Conservation (phyloP, 371 early-diverging fungal genomes). For the Rhizopus arrhizus region DNA sequence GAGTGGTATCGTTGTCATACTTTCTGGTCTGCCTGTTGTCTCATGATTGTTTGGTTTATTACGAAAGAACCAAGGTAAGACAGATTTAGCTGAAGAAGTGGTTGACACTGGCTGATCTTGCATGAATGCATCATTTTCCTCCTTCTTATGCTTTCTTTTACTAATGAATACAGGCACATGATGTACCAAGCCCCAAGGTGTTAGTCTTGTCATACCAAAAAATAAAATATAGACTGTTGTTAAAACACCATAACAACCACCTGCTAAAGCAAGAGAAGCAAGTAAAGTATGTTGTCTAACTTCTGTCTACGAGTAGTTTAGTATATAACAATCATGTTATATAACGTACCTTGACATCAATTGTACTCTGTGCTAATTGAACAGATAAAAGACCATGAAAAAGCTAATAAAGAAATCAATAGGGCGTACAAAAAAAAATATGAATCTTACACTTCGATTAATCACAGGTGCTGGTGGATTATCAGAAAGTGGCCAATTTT, state of each 20-base stretch:
- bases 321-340: background rate
- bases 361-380: constrained; percentile 35
- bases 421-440: background rate
- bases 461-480: constrained; percentile 1
- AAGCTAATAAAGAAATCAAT: constrained; percentile 11
- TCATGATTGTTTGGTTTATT: background rate
- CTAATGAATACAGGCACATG: constrained; percentile 34
- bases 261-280: constrained; percentile 41
- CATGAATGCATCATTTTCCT: background rate
- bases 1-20: background rate
- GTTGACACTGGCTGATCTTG: background rate
- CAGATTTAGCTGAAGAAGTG: background rate
- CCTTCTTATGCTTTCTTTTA: constrained; percentile 14
- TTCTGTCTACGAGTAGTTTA: constrained; percentile 30
- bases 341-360: constrained; percentile 36
- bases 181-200: constrained; percentile 47
- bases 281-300: constrained; percentile 43
- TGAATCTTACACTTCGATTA: constrained; percentile 17
- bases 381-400: constrained; percentile 40
- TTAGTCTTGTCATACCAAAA: constrained; percentile 48
- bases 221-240: constrained; percentile 44
- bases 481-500: constrained; percentile 36
- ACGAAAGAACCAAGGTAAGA: constrained; percentile 28
- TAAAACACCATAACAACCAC: constrained; percentile 46
- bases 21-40: background rate